Evolutionary conservation across 495 filamentous ascomycete species (phyloP).

Genomic region (Podospora pseudocomata): DNA sequence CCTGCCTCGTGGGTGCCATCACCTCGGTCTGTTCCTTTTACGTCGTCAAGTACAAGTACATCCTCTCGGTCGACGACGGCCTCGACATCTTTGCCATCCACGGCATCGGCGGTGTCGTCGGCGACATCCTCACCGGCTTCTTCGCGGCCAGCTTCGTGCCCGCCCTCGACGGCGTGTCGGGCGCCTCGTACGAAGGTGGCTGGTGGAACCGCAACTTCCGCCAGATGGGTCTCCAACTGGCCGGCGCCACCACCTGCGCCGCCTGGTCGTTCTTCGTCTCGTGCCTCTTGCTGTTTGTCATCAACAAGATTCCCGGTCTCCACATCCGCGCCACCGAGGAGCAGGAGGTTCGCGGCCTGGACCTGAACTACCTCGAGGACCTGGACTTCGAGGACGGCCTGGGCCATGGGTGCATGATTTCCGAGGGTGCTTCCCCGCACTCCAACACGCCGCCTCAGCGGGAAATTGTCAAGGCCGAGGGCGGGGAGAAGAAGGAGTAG

Average conservation of each 20-base stretch:
- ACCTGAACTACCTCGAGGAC: slow-evolving; percentile 52
- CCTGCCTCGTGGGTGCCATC: slow-evolving; percentile 73
- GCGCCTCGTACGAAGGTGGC: slow-evolving; percentile 55
- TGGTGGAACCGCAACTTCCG: slow-evolving; percentile 54
- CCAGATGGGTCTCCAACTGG: slow-evolving; percentile 74
- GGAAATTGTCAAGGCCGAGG: neutral
- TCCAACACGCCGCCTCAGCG: neutral
- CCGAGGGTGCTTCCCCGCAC: neutral
- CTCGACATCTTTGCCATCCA: slow-evolving; percentile 82
- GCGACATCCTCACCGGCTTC: slow-evolving; percentile 71
- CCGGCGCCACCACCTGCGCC: slow-evolving; percentile 68
- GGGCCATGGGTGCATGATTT: slow-evolving; percentile 6
- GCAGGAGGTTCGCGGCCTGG: slow-evolving; percentile 72
- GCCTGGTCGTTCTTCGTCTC: slow-evolving; percentile 76
- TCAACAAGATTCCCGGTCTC: slow-evolving; percentile 72
- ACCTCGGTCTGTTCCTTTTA: slow-evolving; percentile 83
- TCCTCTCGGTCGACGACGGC: slow-evolving; percentile 70
- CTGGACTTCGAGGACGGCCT: slow-evolving; percentile 49
- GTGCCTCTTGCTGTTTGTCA: slow-evolving; percentile 70
- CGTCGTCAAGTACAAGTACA: slow-evolving; percentile 80
- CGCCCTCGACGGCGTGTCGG: slow-evolving; percentile 63
- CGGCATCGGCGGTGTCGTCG: slow-evolving; percentile 69
- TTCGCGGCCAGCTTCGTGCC: slow-evolving; percentile 62
- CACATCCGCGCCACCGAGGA: slow-evolving; percentile 68
- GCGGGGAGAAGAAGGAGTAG: slow-evolving; percentile 4